phyloP scores from a whole-genome alignment of 352 stramenopile genomes.

The Phytophthora podocarpi region DNA sequence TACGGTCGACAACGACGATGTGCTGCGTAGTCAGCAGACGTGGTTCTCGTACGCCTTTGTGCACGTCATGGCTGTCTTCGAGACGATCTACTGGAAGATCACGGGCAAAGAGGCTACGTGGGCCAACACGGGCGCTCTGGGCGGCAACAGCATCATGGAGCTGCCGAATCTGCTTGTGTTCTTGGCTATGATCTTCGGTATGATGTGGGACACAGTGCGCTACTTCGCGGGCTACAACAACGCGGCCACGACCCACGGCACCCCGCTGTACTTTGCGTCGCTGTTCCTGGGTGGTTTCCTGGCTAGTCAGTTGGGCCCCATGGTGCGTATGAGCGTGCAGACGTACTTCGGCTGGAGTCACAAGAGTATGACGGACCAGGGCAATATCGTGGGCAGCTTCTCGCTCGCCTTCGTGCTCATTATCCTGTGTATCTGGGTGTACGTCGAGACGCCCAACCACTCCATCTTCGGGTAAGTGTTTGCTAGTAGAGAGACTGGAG shows the following conservation, averaged over 20 bases:
- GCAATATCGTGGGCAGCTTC: slow-evolving; percentile 78
- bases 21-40: slow-evolving; percentile 74
- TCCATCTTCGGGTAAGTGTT: slow-evolving; percentile 41
- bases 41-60: slow-evolving; percentile 84
- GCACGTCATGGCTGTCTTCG: slow-evolving; percentile 74
- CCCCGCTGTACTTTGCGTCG: slow-evolving; percentile 65
- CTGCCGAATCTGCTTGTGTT: slow-evolving; percentile 74
- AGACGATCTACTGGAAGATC: slow-evolving; percentile 80
- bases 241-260: slow-evolving; percentile 64
- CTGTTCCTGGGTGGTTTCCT: slow-evolving; percentile 69
- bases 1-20: slow-evolving; percentile 76
- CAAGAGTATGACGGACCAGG: slow-evolving; percentile 72
- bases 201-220: slow-evolving; percentile 65
- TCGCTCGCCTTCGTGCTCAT: slow-evolving; percentile 69
- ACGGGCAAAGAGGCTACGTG: slow-evolving; percentile 73
- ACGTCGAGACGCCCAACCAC: slow-evolving; percentile 72
- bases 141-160: slow-evolving; percentile 72
- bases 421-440: slow-evolving; percentile 78
- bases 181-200: slow-evolving; percentile 63
- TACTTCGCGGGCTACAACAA: slow-evolving; percentile 81
- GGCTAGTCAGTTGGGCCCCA: slow-evolving; percentile 59
- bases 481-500: slow-evolving; percentile 22
- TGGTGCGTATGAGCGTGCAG: slow-evolving; percentile 71
- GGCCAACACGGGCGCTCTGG: slow-evolving; percentile 68
- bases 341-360: slow-evolving; percentile 77